These are phyloP conservation scores for Tuber brumale DNA, from an alignment of 495 filamentous ascomycete genomes.

Conservation along the genomic window DNA sequence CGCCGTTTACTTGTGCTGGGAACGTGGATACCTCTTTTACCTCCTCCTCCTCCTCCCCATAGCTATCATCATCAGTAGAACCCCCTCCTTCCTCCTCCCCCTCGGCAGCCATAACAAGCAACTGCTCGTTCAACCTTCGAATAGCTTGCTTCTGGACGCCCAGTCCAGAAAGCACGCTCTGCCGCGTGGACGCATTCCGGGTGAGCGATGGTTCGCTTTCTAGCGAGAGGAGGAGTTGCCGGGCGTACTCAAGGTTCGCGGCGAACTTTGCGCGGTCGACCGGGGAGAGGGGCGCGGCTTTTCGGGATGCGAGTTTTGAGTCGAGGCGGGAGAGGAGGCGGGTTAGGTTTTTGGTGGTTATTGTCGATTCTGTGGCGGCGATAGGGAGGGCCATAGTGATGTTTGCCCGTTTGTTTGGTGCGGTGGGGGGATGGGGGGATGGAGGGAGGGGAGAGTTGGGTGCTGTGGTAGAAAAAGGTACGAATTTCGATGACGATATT, in stretches of 20 bases:
- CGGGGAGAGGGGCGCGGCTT: slow-evolving; percentile 58
- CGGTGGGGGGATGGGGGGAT: slow-evolving; percentile 37
- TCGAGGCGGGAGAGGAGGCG: slow-evolving; percentile 43
- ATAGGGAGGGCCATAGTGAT: not conserved
- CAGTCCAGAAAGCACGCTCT: slow-evolving; percentile 24
- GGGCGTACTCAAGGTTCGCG: slow-evolving; percentile 40
- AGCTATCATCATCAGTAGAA: slow-evolving; percentile 13
- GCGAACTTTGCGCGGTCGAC: slow-evolving; percentile 37
- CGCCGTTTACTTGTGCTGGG: not conserved
- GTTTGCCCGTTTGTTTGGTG: not conserved
- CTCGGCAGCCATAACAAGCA: slow-evolving; percentile 24
- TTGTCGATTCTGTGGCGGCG: not conserved
- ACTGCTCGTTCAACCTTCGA: slow-evolving; percentile 33
- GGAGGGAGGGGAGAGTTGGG: slow-evolving; percentile 50
- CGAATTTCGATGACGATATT: slow-evolving; percentile 58
- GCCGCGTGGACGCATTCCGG: slow-evolving; percentile 21
- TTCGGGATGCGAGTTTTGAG: slow-evolving; percentile 45
- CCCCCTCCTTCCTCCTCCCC: not conserved
- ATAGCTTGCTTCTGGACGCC: slow-evolving; percentile 28
- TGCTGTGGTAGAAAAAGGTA: slow-evolving; percentile 49
- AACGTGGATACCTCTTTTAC: slow-evolving; percentile 3
- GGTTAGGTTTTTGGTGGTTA: slow-evolving; percentile 21
- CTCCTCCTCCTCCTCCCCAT: slow-evolving; percentile 7
- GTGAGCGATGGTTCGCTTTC: slow-evolving; percentile 21
- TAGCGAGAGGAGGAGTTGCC: slow-evolving; percentile 35